These are phyloP conservation scores for Exsudoporus frostii DNA, from an alignment of 768 basidiomycete species.

Conservation along the genomic window DNA sequence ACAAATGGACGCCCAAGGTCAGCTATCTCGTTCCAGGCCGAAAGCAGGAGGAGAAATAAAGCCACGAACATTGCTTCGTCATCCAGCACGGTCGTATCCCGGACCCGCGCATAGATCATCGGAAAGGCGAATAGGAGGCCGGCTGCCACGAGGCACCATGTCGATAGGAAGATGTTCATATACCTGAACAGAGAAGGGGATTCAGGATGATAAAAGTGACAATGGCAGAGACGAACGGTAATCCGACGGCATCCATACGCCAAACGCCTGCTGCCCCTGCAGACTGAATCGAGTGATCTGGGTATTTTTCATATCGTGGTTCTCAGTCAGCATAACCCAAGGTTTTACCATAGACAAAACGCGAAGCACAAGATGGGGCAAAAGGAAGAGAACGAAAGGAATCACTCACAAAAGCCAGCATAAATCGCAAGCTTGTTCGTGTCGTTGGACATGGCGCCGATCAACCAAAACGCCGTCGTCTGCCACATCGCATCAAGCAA, in stretches of 20 bases:
- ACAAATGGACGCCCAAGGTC: background rate
- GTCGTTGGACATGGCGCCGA: constrained; percentile 82
- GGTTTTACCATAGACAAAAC: background rate
- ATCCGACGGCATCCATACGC: constrained; percentile 62
- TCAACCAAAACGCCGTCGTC: constrained; percentile 72
- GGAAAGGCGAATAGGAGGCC: constrained; percentile 66
- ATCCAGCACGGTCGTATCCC: constrained; percentile 49
- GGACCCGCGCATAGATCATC: constrained; percentile 68
- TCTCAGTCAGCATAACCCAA: background rate
- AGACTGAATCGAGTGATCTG: constrained; percentile 72
- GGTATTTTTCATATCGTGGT: background rate
- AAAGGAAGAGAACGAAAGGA: background rate
- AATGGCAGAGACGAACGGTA: constrained; percentile 48
- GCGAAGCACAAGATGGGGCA: no score
- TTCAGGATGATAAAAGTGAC: background rate
- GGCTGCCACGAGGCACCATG: constrained; percentile 62
- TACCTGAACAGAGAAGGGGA: constrained; percentile 31
- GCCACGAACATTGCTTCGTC: constrained; percentile 53
- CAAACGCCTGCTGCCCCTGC: constrained; percentile 71
- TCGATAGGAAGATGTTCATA: constrained; percentile 71
- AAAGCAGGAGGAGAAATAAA: background rate
- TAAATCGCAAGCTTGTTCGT: constrained; percentile 74
- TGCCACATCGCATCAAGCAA: constrained; percentile 82
- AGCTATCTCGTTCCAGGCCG: background rate
- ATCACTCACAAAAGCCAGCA: constrained; percentile 71